Conservation (phyloP, 176 grass and related monocot species). For the Rhynchospora pubera region DNA sequence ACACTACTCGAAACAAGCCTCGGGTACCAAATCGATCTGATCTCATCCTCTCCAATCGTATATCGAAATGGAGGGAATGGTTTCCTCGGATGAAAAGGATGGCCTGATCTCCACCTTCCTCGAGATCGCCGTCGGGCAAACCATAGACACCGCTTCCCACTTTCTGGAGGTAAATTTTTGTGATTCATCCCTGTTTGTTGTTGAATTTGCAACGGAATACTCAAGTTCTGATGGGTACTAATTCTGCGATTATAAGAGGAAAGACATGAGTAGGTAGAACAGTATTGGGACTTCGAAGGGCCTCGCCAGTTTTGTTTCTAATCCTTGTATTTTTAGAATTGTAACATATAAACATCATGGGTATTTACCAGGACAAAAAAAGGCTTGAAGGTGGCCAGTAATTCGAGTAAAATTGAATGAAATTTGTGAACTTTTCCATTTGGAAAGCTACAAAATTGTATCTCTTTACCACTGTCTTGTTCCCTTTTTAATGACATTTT, state of each 20-base stretch:
- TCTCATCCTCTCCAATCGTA: neutral
- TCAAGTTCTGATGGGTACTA: neutral
- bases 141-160: constrained; percentile 51
- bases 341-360: neutral
- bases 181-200: neutral
- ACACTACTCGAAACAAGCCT: neutral
- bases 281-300: neutral
- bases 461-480: neutral
- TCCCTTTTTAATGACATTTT: neutral
- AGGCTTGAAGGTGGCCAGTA: neutral
- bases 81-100: constrained; percentile 38
- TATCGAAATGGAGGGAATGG: neutral
- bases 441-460: neutral
- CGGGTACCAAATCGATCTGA: neutral
- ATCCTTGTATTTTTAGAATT: neutral
- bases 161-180: constrained; percentile 51
- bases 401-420: neutral
- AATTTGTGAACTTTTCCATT: neutral
- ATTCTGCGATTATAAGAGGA: neutral
- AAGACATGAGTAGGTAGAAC: neutral
- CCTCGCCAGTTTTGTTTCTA: neutral
- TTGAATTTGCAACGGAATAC: neutral
- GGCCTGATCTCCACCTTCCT: constrained; percentile 69
- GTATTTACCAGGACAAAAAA: neutral
- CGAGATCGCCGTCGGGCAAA: constrained; percentile 88